Base-by-base conservation (phyloP, 768 basidiomycete species). In the Pleurotus djamor region DNA sequence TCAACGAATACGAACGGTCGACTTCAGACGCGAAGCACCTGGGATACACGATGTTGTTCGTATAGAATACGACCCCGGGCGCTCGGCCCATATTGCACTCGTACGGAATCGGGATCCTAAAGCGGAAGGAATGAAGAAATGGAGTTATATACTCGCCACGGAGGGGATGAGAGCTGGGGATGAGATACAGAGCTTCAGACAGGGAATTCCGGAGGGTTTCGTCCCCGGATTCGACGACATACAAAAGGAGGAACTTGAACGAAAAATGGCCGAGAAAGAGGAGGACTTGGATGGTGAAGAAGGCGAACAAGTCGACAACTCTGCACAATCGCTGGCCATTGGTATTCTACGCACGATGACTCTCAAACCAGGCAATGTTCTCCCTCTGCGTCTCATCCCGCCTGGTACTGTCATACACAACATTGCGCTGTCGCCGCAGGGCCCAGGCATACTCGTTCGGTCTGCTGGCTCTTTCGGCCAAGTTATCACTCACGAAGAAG, bases 31-130 rank as follows among this genome's bases (percentile, higher is more conserved):
- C 57, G 74, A 76, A n/a, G 86, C 88, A 60, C 78, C 84, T 0
- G 96, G 96, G 7, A 75, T 88, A 37, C 91, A 92, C 67, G 92
- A 96, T 64, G 94, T 98, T 48, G 83, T 96, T 3, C 84, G 97
- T 49, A 92, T 99, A 64, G 97, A 98, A 75, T 99, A 96, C 68
- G 97, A 98, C 77, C 97, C 97, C 0, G 91, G 91, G 4, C 83
- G 97, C 47, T 91, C 88, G 37, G 94, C 92, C 5, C 97, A 99
- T 71, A 96, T 99, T 68, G 96, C 97, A 2, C 82, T 99, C 60
- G 69, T 98, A 68, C 81, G 80, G 68, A 88, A 84, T 68, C 78
- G 87, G 52, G 77, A 86, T 64, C 70, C 79, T 3, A 69, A 69
- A 7, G 79, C 83, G 35, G 77, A 81, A 61, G 89, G 84, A 1